Base-by-base conservation (phyloP, 495 filamentous ascomycete species). In the Sporormia fimetaria region DNA sequence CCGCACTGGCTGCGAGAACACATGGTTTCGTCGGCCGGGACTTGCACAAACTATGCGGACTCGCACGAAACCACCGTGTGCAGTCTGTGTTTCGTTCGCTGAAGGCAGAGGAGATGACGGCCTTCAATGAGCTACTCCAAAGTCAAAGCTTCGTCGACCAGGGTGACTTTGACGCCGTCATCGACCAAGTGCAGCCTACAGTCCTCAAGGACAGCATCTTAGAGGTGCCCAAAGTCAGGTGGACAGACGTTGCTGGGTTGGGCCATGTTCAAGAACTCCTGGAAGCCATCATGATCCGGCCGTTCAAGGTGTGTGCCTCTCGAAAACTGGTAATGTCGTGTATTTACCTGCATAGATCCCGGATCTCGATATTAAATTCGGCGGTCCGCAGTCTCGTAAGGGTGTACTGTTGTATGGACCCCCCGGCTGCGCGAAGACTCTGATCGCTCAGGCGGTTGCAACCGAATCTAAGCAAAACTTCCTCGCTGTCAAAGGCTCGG, bases 381-480 rank as follows among this genome's bases (percentile, higher is more conserved):
- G 45, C 14, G 37, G 21, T 6, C 38, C 37, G 12, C 36, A 49
- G 17, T 41, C 83, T 15, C 80, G 70, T 43, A 83, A 90, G 57
- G 90, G 90, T 1, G 72, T 96, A 17, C 68, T 98, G 1, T 70
- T 98, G 9, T 96, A 95, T 56, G 90, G 90, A 1, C 90, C 90
- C 0, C 90, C 90, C 0, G 90, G 90, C 12, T 98, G 90, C 57
- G 93, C 87, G 30, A 98, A 98, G 60, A 98, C 90, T 12, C 73
- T 98, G 59, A 82, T 77, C 0, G 90, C 90, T 0, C 86, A 93
- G 54, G 90, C 90, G 27, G 75, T 94, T 56, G 90, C 90, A 4
- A 94, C 85, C 18, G 87, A 92, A 57, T 79, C 82, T 15, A 83
- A 84, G 2, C 73, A 92, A 49, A 98, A 95, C 56, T 98, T 96